These are phyloP conservation scores for Dysphania ambrosioides DNA, from an alignment of 148 eudicot species.

Conservation along the genomic window DNA sequence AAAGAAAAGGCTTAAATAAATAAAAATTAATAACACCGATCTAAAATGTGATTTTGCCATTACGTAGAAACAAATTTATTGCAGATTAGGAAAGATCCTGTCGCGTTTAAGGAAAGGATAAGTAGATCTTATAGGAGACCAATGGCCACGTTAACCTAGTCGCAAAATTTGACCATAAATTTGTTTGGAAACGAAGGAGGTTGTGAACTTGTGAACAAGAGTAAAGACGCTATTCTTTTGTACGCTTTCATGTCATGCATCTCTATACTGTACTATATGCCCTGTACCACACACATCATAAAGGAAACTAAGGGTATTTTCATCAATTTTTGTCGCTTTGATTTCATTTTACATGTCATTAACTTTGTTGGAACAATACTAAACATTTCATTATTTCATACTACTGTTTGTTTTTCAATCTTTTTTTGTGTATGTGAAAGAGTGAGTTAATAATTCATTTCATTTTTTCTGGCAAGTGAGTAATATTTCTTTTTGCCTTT, in stretches of 20 bases:
- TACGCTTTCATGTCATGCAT: neutral
- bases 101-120: neutral
- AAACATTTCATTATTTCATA: too few species aligned
- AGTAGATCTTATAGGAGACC: neutral
- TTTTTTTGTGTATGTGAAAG: too few species aligned
- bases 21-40: too few species aligned
- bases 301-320: neutral
- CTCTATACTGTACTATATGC: neutral
- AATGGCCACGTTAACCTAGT: constrained; percentile 5
- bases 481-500: too few species aligned
- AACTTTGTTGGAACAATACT: neutral
- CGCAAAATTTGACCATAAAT: constrained; percentile 29
- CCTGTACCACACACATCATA: constrained; percentile 1
- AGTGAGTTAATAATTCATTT: too few species aligned
- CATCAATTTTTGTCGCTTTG: constrained; percentile 7
- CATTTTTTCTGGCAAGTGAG: too few species aligned
- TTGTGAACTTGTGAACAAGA: neutral
- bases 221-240: neutral
- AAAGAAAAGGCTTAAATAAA: too few species aligned
- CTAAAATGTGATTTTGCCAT: too few species aligned
- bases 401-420: too few species aligned
- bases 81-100: neutral
- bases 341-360: neutral
- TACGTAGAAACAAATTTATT: too few species aligned
- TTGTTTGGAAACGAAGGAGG: constrained; percentile 1